These are phyloP conservation scores for Aspergillus bertholletiae DNA, from an alignment of 495 filamentous ascomycete genomes.

Conservation along the genomic window DNA sequence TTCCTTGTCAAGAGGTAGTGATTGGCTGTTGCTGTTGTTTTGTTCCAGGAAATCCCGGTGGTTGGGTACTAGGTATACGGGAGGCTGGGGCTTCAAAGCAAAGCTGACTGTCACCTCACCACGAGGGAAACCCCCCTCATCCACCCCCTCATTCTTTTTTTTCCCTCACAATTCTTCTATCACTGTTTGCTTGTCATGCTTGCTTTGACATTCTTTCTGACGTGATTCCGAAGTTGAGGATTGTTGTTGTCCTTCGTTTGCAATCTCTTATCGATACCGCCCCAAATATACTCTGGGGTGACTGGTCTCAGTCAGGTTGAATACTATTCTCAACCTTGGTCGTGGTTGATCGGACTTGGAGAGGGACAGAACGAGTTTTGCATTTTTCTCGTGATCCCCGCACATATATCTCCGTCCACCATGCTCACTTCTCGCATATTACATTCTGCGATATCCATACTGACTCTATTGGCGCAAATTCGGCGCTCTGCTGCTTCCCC, in stretches of 20 bases:
- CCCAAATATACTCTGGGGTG: not conserved
- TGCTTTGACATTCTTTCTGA: not conserved
- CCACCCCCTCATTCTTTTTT: constrained; percentile 2
- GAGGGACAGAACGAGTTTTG: not conserved
- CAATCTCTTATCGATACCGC: not conserved
- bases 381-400: not conserved
- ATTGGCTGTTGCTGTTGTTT: constrained; percentile 14
- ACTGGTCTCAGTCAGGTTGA: not conserved
- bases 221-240: not conserved
- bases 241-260: not conserved
- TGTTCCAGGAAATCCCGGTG: constrained; percentile 35
- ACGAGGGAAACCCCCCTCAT: no score
- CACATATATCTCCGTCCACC: constrained; percentile 12
- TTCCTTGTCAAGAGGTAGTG: constrained; percentile 1
- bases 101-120: not conserved
- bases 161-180: constrained; percentile 1
- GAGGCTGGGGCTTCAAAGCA: constrained; percentile 30
- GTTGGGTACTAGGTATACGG: constrained; percentile 28
- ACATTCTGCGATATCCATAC: constrained; percentile 24
- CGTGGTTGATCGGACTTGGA: not conserved
- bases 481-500: constrained; percentile 36
- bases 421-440: constrained; percentile 30
- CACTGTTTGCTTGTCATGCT: not conserved
- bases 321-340: not conserved
- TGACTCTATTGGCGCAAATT: constrained; percentile 22